Base-by-base conservation (phyloP, 2,329 filamentous ascomycete species). In the Elsinoe batatas region DNA sequence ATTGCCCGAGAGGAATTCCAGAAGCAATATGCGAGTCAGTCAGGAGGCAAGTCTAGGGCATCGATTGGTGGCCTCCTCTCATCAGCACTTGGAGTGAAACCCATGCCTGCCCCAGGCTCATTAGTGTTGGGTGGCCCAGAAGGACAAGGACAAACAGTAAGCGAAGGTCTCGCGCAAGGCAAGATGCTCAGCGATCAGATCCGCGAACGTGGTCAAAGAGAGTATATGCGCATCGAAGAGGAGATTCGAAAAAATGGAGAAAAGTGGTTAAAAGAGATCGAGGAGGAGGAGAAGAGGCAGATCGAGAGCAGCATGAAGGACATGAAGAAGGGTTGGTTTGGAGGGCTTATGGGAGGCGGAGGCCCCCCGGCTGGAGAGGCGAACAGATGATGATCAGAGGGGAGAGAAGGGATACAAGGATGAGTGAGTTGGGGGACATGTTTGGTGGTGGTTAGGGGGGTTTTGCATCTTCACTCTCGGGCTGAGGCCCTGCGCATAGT, bases 101-200 rank as follows among this genome's bases (percentile, higher is more conserved):
- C 83, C 1, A 79, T 83, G 64, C 50, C 65, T 63, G 61, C 80
- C 1, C 72, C 73, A 2, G 83, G 87, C 49, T 84, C 88, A 50
- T 71, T 78, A 65, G 85, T 73, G 3, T 64, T 74, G 11, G 67
- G 67, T 11, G 69, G 71, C 57, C 69, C 65, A 13, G 69, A 68
- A 32, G 67, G 67, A 5, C 62, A 91, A 67, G 17, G 17, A 18
- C 78, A 81, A 60, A 83, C 79, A 62, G 79, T 87, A 1, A 78
- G 79, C 1, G 88, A 95, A 68, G 89, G 87, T 11, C 81, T 93
- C 59, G 84, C 87, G 2, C 84, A 95, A 71, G 93, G 91, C 64
- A 98, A 97, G 80, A 96, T 97, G 88, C 76, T 96, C 62, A 90
- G 91, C 72, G 93, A 98, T 67, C 84, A 95, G 70, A 90, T 93